phyloP scores from a whole-genome alignment of 2,329 filamentous ascomycete genomes.

The Tothia fuscella region DNA sequence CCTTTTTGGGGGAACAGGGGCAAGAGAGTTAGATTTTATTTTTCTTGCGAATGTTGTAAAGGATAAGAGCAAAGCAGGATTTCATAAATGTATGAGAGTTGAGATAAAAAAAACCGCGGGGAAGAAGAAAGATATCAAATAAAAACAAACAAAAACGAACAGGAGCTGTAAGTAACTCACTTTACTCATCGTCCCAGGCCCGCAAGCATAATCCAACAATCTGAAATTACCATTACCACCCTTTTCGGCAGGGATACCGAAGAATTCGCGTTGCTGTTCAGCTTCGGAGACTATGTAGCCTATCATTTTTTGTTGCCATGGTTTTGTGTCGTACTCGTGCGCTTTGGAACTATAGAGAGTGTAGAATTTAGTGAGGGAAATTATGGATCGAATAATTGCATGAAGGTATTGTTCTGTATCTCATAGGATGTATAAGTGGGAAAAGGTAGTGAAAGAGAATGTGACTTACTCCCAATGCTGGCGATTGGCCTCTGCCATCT shows the following conservation, averaged over 20 bases:
- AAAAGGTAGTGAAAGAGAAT: not conserved
- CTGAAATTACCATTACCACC: not conserved
- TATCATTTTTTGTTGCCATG: conserved; percentile 9
- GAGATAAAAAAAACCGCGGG: not conserved
- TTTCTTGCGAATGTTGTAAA: too few relatives aligned
- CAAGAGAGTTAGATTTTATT: too few relatives aligned
- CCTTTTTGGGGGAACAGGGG: too few relatives aligned
- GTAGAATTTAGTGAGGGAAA: not conserved
- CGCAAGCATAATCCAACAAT: conserved; percentile 9
- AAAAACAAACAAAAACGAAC: too few relatives aligned
- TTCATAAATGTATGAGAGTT: not conserved
- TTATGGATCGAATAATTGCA: too few relatives aligned
- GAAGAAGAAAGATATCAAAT: too few relatives aligned
- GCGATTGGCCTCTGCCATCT: conserved; percentile 5
- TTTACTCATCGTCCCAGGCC: conserved; percentile 9
- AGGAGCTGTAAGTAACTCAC: too few relatives aligned
- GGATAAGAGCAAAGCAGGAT: too few relatives aligned
- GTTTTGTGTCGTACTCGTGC: conserved; percentile 2
- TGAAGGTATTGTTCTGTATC: too few relatives aligned
- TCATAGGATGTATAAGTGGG: not conserved
- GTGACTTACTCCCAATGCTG: conserved; percentile 8
- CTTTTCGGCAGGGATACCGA: not conserved
- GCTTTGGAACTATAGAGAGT: not conserved
- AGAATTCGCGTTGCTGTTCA: not conserved
- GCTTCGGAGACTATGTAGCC: not conserved